Evolutionary conservation across 192 early-diverging fungal species (phyloP).

Genomic region (Coemansia sp.): DNA sequence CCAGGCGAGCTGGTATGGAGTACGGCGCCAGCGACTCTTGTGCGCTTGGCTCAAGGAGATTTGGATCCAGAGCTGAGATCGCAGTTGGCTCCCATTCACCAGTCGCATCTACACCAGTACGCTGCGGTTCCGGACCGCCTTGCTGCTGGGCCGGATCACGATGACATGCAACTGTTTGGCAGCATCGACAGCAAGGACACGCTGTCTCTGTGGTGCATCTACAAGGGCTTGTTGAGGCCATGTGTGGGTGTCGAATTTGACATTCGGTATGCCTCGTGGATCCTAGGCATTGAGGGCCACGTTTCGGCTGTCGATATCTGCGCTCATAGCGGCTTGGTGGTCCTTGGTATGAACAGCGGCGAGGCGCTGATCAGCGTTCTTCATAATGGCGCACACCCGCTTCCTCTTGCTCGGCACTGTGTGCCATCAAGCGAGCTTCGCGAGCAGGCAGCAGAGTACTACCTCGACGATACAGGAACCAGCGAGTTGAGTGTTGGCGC

Average conservation of each 20-base stretch:
- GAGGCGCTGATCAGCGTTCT: conserved; percentile 35
- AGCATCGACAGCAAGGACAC: conserved; percentile 6
- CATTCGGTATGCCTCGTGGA: conserved; percentile 12
- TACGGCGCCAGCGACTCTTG: not conserved
- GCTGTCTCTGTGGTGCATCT: conserved; percentile 41
- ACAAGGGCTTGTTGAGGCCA: not conserved
- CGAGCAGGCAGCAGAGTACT: conserved; percentile 18
- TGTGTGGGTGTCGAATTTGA: conserved; percentile 24
- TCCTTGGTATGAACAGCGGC: conserved; percentile 34
- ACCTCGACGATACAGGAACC: not conserved
- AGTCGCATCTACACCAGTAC: not conserved
- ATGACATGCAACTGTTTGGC: conserved; percentile 20
- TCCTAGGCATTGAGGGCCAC: conserved; percentile 33
- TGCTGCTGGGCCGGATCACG: not conserved
- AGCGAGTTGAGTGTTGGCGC: not conserved
- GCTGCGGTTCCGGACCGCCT: not conserved
- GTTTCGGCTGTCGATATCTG: conserved; percentile 9
- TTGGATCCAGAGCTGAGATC: conserved; percentile 4
- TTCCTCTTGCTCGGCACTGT: not conserved
- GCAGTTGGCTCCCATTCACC: not conserved
- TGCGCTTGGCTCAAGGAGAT: conserved; percentile 4
- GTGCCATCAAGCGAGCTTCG: conserved; percentile 13
- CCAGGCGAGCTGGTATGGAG: conserved; percentile 44
- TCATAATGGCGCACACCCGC: conserved; percentile 3
- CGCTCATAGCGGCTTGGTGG: conserved; percentile 35